Base-by-base conservation (phyloP, 306 rosid genomes). In the Cucurbita moschata region DNA sequence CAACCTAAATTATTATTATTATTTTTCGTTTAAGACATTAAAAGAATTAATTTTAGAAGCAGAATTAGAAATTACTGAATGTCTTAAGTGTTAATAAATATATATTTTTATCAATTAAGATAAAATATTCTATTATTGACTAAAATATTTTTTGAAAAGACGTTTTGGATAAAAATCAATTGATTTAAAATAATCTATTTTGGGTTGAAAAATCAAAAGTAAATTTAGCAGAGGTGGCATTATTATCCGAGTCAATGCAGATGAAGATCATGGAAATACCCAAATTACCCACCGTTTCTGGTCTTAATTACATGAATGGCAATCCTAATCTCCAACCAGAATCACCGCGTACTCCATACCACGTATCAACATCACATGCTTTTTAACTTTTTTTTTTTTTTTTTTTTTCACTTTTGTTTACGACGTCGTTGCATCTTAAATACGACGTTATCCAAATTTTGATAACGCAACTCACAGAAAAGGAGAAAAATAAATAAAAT, bases 381-480 rank as follows among this genome's bases (percentile, higher is more conserved):
- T 18, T 65, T 63, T 6, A 8, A 18, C 23, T 3, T 18, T 42
- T 62, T 19, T 19, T 19, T 19, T 19, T 19, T 19, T 19, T 19
- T 19, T 19, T 19, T 19, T 19, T 39, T 63, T 63, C n/a, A 13
- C 4, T 8, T n/a, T 42, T 0, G 8, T 42, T 64, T 42, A 64
- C 35, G 51, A 64, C 35, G 35, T 61, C 21, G 46, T 61, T 37
- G 46, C 67, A 15, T 14, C 68, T 65, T 65, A 40, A 39, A 65
- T 65, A 65, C 71, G 71, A 18, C 52, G 37, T 65, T 65, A 65
- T 65, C 71, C 71, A 65, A 65, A 65, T 15, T 37, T 21, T 15
- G 44, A 61, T 61, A 60, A 60, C 44, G 67, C 70, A 39, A 62
- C 5, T 4, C 8, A 62, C 11, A 3, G 8, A 8, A 35, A 38